Base-by-base conservation (phyloP, 179 eudicot genomes). In the Beta lomatogona region DNA sequence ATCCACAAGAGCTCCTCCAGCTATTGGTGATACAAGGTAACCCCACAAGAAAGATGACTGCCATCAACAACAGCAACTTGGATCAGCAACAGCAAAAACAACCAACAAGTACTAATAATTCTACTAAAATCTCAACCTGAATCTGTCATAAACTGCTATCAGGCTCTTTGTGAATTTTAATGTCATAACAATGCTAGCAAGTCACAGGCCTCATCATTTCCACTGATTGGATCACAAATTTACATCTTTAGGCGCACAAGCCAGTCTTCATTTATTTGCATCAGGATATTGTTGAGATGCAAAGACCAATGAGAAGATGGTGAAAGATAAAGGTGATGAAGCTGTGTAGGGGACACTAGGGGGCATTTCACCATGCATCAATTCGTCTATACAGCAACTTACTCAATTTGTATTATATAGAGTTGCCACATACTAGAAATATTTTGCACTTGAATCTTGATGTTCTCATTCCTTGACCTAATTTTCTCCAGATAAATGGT, bases 11-110 rank as follows among this genome's bases (percentile, higher is more conserved):
- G 97, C 90, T 59, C 99, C 98, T 65, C 99, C 99, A 76, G 93
- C 99, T 71, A 97, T 91, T 50, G 99, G 99, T 46, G 99, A 94
- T 81, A 97, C 75, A 77, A 97, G 88, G 91, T 97, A 97, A 57
- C 99, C 99, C 99, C 99, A 97, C 76, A 97, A 96, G 85, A 94
- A 97, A 74, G 99, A 94, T 58, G 99, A 97, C 99, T 97, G 97
- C 88, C 87, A 91, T 83, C 82, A 85, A 81, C 55, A 78, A 53
- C 85, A 57, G 81, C 65, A 67, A 82, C 84, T 76, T 77, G 65
- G 71, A 86, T 89, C 86, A 91, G 90, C 77, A 68, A 19, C 85
- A 82, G 78, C 50, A 70, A 19, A 77, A 78, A 73, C 57, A 79
- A 79, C 65, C 16, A 55, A 76, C 12, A 18, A 6, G 41, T 15